A percentile compares a stretch with the other conserved stretches of the same genome.
Evolutionary conservation across 2,329 filamentous ascomycete genomes (phyloP).

Genomic region (Metarhizium guizhouense): DNA sequence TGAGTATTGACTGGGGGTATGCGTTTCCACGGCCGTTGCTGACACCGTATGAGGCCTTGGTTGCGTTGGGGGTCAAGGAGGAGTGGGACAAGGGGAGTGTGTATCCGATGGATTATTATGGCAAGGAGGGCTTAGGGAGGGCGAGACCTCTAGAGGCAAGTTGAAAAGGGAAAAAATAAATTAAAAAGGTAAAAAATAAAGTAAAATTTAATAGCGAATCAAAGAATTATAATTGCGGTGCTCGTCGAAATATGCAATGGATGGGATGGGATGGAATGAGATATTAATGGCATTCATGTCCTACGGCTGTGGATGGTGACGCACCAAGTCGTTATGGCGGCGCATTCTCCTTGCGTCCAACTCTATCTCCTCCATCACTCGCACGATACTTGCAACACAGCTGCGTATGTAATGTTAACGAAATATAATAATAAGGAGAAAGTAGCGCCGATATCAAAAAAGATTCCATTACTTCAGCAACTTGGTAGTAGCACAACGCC

Average conservation of each 20-base stretch:
- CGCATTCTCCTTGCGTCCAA: too few relatives aligned
- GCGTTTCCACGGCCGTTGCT: constrained; percentile 82
- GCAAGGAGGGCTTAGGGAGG: constrained; percentile 79
- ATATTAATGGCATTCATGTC: background rate
- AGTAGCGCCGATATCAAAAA: too few relatives aligned
- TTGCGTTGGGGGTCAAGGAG: constrained; percentile 72
- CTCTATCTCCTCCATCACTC: too few relatives aligned
- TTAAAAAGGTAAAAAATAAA: background rate
- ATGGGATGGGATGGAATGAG: background rate
- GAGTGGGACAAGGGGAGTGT: constrained; percentile 54
- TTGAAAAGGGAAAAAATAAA: background rate
- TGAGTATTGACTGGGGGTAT: constrained; percentile 99
- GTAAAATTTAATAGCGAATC: background rate
- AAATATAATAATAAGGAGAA: too few relatives aligned
- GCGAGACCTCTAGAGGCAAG: constrained; percentile 42
- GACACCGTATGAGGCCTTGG: constrained; percentile 90
- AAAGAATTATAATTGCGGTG: constrained; percentile 4
- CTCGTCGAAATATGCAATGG: background rate
- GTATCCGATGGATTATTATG: constrained; percentile 99
- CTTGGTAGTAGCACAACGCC: too few relatives aligned
- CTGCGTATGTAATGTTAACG: too few relatives aligned
- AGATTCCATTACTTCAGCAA: too few relatives aligned
- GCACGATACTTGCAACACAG: too few relatives aligned
- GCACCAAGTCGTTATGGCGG: too few relatives aligned
- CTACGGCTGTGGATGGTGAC: too few relatives aligned